Base-by-base conservation (phyloP, 192 early-diverging fungal species). In the Coemansia sp. region DNA sequence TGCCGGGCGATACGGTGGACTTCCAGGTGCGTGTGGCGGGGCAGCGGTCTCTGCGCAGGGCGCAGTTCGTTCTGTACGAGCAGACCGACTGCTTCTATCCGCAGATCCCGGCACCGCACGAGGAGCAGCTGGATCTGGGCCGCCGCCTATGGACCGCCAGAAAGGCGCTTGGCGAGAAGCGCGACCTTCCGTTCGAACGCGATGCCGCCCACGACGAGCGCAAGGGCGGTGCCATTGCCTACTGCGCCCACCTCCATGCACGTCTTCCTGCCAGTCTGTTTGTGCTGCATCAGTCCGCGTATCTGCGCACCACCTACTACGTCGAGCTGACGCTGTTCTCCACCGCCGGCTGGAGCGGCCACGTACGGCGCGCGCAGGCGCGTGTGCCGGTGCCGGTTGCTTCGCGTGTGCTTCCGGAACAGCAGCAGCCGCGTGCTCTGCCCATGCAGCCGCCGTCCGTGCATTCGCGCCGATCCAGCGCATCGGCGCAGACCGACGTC, bases 81-180 rank as follows among this genome's bases (percentile, higher is more conserved):
- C 75, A 79, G 40, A 79, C 75, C 1, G 75, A 79, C 50, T 79
- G 75, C 66, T 79, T 79, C 52, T 79, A 79, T 19, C 75, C 75
- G 15, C 62, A 66, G 20, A 42, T 79, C 7, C 75, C 75, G 5
- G 63, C 59, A 4, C 75, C 75, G 13, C 65, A 59, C 20, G 75
- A 79, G 44, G 75, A 79, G 67, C 70, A 66, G 70, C 50, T 79
- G 33, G 75, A 79, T 37, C 61, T 79, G 8, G 75, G 75, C 2
- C 61, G 75, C 0, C 62, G 75, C 9, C 57, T 79, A 19, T 79
- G 75, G 75, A 68, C 75, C 6, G 38, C 67, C 0, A 61, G 68
- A 19, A 56, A 60, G 5, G 33, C 33, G 13, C 17, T 79, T 2
- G 47, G 53, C 40, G 55, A 37, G n/a, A 27, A 60, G 2, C 30